Conservation (phyloP, 192 early-diverging fungal genomes). For the Spinellus fusiger region DNA sequence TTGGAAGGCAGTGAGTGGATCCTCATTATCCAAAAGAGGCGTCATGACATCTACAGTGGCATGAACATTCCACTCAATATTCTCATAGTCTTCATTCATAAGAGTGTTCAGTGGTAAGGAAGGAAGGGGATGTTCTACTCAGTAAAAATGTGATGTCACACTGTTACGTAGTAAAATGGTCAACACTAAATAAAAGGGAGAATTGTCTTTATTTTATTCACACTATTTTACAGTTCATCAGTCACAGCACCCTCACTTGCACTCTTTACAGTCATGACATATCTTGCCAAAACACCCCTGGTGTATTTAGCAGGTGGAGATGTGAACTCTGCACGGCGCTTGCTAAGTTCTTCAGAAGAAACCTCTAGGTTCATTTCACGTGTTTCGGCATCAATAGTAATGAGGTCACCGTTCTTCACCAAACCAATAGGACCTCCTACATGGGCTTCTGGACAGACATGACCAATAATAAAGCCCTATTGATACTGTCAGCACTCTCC, state of each 20-base stretch:
- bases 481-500: background rate
- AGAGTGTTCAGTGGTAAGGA: too few relatives aligned
- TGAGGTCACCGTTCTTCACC: conserved; percentile 81
- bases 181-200: background rate
- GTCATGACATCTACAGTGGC: conserved; percentile 16
- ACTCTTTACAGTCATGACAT: conserved; percentile 79
- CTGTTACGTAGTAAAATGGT: background rate
- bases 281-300: conserved; percentile 87
- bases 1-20: conserved; percentile 10
- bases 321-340: conserved; percentile 65
- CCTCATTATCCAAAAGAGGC: conserved; percentile 3
- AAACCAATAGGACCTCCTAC: conserved; percentile 94
- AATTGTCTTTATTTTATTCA: background rate
- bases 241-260: conserved; percentile 83
- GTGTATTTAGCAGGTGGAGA: conserved; percentile 87
- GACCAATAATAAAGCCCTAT: conserved; percentile 97
- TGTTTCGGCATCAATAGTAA: conserved; percentile 82
- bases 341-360: conserved; percentile 67
- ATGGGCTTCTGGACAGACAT: conserved; percentile 98
- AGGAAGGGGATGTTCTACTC: too few relatives aligned
- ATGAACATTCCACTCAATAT: conserved; percentile 22
- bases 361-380: conserved; percentile 75
- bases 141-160: too few relatives aligned
- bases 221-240: conserved; percentile 55
- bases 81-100: conserved; percentile 18